Base-by-base conservation (phyloP, 2,329 filamentous ascomycete species). In the Magnaporthiopsis rhizophila region DNA sequence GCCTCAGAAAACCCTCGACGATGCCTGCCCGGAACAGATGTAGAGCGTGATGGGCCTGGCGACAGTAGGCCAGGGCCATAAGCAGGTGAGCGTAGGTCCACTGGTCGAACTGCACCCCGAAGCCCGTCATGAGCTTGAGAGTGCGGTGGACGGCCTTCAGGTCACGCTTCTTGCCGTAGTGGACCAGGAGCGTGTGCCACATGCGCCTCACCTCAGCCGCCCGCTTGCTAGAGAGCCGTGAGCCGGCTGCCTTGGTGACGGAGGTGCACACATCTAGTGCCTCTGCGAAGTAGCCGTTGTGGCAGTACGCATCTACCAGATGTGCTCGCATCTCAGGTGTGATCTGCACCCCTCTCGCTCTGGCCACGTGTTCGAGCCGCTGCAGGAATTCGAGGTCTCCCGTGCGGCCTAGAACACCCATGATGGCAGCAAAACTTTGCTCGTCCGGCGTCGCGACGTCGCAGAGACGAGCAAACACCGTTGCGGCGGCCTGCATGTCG, bases 171-270 rank as follows among this genome's bases (percentile, higher is more conserved):
- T 85, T 77, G 8, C 90, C 90, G 72, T 92, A 83, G 66, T 89
- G 85, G 64, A 83, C 81, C 5, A 97, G 78, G 38, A 97, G 76
- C 63, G 86, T 81, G 71, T 97, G 97, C 90, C 91, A 97, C 71
- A 92, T 85, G 38, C 81, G 78, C 2, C 87, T 87, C 28, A 45
- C 15, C 9, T 59, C 26, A 8, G 34, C 24, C 24, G 34, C 34
- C 24, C 36, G 15, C 34, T 59, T 24, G 3, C 7, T 59, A n/a
- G 21, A 36, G 58, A 60, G 13, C 57, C 57, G 24, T 26, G 32
- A 26, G 30, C 34, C 57, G 36, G 62, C 34, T 53, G 34, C 26
- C 26, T 32, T 50, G 61, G 36, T 63, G 24, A 32, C 57, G 7
- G 26, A 18, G 9, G 26, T 45, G 53, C 62, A 63, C 1, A 53